These are phyloP conservation scores for Podaxis sp. DNA, from an alignment of 768 basidiomycete species.

Conservation along the genomic window DNA sequence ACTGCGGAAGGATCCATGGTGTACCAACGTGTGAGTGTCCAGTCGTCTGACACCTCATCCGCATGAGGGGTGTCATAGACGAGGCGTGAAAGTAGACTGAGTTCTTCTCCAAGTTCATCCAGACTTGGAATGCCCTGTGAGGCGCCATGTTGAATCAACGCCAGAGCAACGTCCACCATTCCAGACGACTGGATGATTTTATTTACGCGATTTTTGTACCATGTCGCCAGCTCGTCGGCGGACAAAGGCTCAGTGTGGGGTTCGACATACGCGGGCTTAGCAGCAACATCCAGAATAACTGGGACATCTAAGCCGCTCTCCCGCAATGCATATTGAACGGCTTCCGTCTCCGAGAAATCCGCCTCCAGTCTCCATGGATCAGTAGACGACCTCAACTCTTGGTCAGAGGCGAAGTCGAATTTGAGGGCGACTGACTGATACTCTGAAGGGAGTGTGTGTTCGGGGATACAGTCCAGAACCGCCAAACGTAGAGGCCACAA, in stretches of 20 bases:
- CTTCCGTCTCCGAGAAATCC: constrained; percentile 56
- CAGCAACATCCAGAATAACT: constrained; percentile 10
- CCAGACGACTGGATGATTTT: constrained; percentile 62
- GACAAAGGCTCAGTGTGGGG: constrained; percentile 31
- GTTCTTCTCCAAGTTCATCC: constrained; percentile 87
- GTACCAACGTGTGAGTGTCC: constrained; percentile 75
- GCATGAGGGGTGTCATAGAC: constrained; percentile 75
- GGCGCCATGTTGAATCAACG: constrained; percentile 80
- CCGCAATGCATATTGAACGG: constrained; percentile 38
- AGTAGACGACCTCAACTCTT: constrained; percentile 31
- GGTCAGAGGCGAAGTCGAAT: constrained; percentile 43
- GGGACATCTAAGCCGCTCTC: constrained; percentile 16
- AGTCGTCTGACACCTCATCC: constrained; percentile 47
- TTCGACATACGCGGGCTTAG: constrained; percentile 14
- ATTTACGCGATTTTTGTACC: constrained; percentile 73
- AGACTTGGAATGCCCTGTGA: constrained; percentile 73
- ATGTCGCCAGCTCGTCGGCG: constrained; percentile 51
- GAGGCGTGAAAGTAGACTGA: constrained; percentile 79
- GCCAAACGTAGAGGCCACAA: constrained; percentile 69
- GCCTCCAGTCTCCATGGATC: constrained; percentile 44
- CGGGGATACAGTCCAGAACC: constrained; percentile 73
- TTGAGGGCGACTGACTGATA: constrained; percentile 62
- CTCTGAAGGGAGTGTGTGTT: constrained; percentile 59
- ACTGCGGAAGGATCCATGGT: constrained; percentile 60
- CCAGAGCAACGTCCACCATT: constrained; percentile 74